phyloP scores from a whole-genome alignment of 306 rosid genomes.

The Prosopis cineraria region DNA sequence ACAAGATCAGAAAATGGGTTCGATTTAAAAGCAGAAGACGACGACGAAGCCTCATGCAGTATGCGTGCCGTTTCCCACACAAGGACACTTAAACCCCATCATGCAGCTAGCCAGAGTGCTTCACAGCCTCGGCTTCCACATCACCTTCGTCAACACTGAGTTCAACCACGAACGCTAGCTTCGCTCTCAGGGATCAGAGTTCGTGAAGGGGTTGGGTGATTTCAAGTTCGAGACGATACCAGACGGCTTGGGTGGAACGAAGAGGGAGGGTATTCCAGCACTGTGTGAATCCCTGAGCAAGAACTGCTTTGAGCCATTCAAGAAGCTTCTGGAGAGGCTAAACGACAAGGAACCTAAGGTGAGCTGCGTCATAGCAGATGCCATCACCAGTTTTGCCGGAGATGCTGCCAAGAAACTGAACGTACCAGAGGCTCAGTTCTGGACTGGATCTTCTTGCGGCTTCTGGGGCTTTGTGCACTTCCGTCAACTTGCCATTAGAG shows the following conservation, averaged over 20 bases:
- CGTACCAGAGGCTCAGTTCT: constrained; percentile 31
- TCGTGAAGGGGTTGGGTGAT: constrained; percentile 15
- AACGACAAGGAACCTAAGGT: neutral
- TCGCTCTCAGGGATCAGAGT: constrained; percentile 8
- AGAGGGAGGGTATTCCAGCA: constrained; percentile 19
- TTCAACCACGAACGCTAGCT: constrained; percentile 14
- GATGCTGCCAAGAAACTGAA: constrained; percentile 31
- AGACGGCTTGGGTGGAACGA: constrained; percentile 23
- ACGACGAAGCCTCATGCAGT: constrained; percentile 20
- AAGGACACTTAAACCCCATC: constrained; percentile 33
- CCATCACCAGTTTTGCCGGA: constrained; percentile 24
- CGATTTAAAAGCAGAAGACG: too few species aligned
- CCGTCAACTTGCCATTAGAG: constrained; percentile 28
- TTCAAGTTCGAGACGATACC: constrained; percentile 27
- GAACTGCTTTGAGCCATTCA: constrained; percentile 19
- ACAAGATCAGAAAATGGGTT: too few species aligned
- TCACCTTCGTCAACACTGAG: too few species aligned
- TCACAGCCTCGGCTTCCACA: constrained; percentile 26
- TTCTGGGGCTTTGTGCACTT: constrained; percentile 29
- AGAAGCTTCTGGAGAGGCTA: constrained; percentile 3
- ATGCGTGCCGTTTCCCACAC: constrained; percentile 37
- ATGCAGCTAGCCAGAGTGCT: constrained; percentile 35
- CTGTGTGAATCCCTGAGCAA: constrained; percentile 26
- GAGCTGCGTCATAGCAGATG: constrained; percentile 29
- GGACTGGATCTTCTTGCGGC: constrained; percentile 40